Evolutionary conservation across 352 stramenopile genomes (phyloP), one percentile per base, ranked within the genome.

Genomic region (Globisporangium ultimum): DNA sequence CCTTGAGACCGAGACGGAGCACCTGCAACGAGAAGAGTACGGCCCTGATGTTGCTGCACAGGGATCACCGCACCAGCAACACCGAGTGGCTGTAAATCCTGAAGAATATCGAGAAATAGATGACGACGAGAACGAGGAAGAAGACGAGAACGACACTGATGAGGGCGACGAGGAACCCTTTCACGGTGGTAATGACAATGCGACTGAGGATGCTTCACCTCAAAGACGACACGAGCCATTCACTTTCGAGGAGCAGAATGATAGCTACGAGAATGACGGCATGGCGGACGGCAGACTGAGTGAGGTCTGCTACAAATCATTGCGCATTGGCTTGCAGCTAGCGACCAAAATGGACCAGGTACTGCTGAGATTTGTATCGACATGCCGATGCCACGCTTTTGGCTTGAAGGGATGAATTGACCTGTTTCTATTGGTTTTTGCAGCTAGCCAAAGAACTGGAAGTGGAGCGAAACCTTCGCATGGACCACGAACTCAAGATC

Each of bases 301-400:
- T 38, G 58, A 74, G 17, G 61, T 76, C 12, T 80, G 71, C 28
- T 80, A 71, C 54, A 80, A 75, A 53, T 80, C 71, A 3, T 57
- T 77, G 22, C 54, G 63, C 38, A 70, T 80, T 22, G 66, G 71
- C 3, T 46, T 76, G 17, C 48, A 68, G 0, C 40, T 80, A 32
- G 38, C 68, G 17, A 58, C 51, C 20, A 76, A 68, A 49, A 57
- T 80, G 53, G 68, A 80, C 38, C 54, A 58, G 62, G 71, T 80
- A 60, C 17, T 17, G 17, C 6, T 48, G 24, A 13, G 13, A 18
- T 38, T 36, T 53, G 11, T 2, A 34, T 28, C 50, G 32, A 17
- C 14, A n/a, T 18, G 32, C 12, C 6, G 55, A 5, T 32, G 24
- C 5, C 24, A 5, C 24, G 24, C 24, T 17, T 12, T 42, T 17